phyloP scores from a whole-genome alignment of 2,329 filamentous ascomycete species.

The Talaromyces albobiverticillius region DNA sequence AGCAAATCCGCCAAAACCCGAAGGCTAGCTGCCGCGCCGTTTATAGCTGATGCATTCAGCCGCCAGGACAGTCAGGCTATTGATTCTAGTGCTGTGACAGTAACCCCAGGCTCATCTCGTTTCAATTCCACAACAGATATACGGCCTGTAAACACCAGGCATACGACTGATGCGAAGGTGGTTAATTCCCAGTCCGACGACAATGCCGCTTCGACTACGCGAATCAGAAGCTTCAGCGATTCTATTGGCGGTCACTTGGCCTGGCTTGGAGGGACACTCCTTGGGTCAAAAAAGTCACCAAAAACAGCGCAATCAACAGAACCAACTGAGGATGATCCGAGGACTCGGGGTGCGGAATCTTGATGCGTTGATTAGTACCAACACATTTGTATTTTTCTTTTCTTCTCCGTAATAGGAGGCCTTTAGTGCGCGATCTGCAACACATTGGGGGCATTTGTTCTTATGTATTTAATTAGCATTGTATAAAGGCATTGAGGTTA shows the following conservation, averaged over 20 bases:
- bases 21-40: conserved; percentile 7
- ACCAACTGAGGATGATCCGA: background rate
- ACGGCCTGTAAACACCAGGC: background rate
- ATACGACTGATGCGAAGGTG: background rate
- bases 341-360: background rate
- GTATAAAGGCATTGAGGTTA: conserved; percentile 9
- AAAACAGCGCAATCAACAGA: background rate
- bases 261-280: conserved; percentile 34
- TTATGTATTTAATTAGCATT: conserved; percentile 10
- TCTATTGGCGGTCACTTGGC: conserved; percentile 34
- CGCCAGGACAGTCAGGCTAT: conserved; percentile 17
- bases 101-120: conserved; percentile 13
- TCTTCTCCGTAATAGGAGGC: background rate
- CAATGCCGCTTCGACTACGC: conserved; percentile 20
- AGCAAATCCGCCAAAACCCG: conserved; percentile 13
- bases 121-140: conserved; percentile 10
- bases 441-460: background rate
- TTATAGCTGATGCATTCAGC: conserved; percentile 9
- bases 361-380: background rate
- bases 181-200: conserved; percentile 16
- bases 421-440: background rate
- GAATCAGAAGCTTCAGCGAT: conserved; percentile 37
- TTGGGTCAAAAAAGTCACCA: conserved; percentile 15
- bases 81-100: conserved; percentile 11
- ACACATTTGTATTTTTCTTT: background rate